Conservation (phyloP, 139 green algal species). For the Chlorella vulgaris region DNA sequence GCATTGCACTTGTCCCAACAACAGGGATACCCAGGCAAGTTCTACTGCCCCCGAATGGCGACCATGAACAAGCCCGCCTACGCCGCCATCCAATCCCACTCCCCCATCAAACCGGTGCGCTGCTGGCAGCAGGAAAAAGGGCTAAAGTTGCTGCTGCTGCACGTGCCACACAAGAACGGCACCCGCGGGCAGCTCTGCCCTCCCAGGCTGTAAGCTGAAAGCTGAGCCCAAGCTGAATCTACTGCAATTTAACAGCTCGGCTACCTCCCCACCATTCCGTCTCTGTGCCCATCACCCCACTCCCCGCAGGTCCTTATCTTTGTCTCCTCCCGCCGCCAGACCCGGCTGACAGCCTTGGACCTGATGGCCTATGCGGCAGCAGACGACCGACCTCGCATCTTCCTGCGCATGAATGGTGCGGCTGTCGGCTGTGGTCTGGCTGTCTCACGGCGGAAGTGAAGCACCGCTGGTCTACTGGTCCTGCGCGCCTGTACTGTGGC, state of each 20-base stretch:
- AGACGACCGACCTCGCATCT: slow-evolving; percentile 84
- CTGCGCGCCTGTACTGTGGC: too few relatives aligned
- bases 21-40: slow-evolving; percentile 84
- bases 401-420: slow-evolving; percentile 75
- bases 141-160: too few relatives aligned
- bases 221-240: too few relatives aligned
- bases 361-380: slow-evolving; percentile 93
- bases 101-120: slow-evolving; percentile 88
- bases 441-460: too few relatives aligned
- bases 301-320: slow-evolving; percentile 36
- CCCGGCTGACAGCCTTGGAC: slow-evolving; percentile 94
- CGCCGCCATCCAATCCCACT: slow-evolving; percentile 93
- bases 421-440: too few relatives aligned
- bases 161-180: too few relatives aligned
- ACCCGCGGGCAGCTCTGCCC: too few relatives aligned
- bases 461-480: too few relatives aligned
- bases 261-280: too few relatives aligned
- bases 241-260: too few relatives aligned
- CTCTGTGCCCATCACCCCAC: neutral
- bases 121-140: neutral
- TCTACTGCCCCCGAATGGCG: slow-evolving; percentile 97
- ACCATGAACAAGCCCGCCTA: slow-evolving; percentile 99
- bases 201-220: too few relatives aligned
- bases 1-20: too few relatives aligned
- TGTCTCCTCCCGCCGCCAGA: slow-evolving; percentile 90